Conservation (phyloP, 2,329 filamentous ascomycete genomes). For the Monosporascus sp. region DNA sequence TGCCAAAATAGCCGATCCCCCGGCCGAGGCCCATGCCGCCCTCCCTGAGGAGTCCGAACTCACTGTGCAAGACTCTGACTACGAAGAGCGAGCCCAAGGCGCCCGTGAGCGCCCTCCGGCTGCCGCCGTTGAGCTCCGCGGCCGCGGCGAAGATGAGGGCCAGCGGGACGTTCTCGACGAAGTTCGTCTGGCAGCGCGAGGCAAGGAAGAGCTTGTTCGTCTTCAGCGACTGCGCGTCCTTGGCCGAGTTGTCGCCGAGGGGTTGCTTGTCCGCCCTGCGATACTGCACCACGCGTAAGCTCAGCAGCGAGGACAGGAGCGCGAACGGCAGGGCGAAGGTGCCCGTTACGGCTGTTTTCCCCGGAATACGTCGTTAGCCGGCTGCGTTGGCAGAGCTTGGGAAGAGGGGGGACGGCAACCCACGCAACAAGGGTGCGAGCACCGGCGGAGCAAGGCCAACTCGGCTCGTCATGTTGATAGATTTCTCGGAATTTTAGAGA, state of each 20-base stretch:
- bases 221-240: constrained; percentile 5
- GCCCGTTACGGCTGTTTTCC: constrained; percentile 23
- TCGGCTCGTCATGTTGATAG: constrained; percentile 9
- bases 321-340: constrained; percentile 27
- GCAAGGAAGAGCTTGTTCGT: constrained; percentile 21
- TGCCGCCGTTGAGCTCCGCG: constrained; percentile 28
- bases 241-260: constrained; percentile 22
- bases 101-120: constrained; percentile 17
- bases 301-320: constrained; percentile 25
- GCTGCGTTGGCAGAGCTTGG: background rate
- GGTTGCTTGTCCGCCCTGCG: constrained; percentile 21
- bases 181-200: constrained; percentile 24
- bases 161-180: constrained; percentile 27
- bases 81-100: constrained; percentile 21
- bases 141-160: constrained; percentile 24
- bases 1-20: constrained; percentile 25
- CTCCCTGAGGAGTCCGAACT: constrained; percentile 19
- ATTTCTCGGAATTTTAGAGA: background rate
- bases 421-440: constrained; percentile 16
- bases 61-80: constrained; percentile 23
- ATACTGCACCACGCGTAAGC: constrained; percentile 19
- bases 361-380: background rate
- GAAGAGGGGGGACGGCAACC: background rate
- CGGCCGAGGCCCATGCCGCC: constrained; percentile 19
- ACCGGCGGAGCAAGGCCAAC: constrained; percentile 10